Evolutionary conservation across 108 stramenopile species (phyloP).

Genomic region (Nitzschia putrida): DNA sequence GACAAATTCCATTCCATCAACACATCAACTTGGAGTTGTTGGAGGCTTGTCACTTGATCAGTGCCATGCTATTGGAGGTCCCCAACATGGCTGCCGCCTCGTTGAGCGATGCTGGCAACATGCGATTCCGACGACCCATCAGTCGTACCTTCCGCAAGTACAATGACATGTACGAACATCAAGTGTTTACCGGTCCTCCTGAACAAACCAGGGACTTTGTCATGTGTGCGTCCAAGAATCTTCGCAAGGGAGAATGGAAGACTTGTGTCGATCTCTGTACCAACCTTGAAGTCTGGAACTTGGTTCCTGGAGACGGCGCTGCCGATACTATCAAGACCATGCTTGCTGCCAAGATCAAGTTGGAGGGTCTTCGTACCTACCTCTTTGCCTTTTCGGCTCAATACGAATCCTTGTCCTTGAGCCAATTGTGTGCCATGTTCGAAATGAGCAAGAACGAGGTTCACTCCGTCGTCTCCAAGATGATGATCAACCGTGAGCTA

Average conservation of each 20-base stretch:
- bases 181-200: slow-evolving; percentile 98
- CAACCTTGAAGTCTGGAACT: slow-evolving; percentile 89
- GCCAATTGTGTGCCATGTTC: slow-evolving; percentile 94
- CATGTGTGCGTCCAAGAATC: slow-evolving; percentile 87
- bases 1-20: slow-evolving; percentile 95
- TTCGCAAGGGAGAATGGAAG: slow-evolving; percentile 95
- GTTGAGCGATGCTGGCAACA: slow-evolving; percentile 20
- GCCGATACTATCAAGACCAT: slow-evolving; percentile 78
- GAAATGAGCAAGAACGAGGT: slow-evolving; percentile 89
- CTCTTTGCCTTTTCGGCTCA: slow-evolving; percentile 87
- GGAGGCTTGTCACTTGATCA: slow-evolving; percentile 94
- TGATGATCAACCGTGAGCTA: slow-evolving; percentile 98
- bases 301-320: slow-evolving; percentile 85
- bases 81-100: slow-evolving; percentile 91
- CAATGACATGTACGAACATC: slow-evolving; percentile 89
- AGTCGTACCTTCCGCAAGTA: slow-evolving; percentile 94
- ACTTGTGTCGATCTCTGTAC: slow-evolving; percentile 78
- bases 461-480: slow-evolving; percentile 93
- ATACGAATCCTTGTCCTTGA: slow-evolving; percentile 91
- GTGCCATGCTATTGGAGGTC: slow-evolving; percentile 98
- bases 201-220: slow-evolving; percentile 97
- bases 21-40: slow-evolving; percentile 96
- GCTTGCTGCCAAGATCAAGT: slow-evolving; percentile 89
- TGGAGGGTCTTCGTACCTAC: slow-evolving; percentile 95
- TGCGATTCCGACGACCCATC: slow-evolving; percentile 63